Base-by-base conservation (phyloP, 2,329 filamentous ascomycete genomes). In the Ophiostoma populinum region DNA sequence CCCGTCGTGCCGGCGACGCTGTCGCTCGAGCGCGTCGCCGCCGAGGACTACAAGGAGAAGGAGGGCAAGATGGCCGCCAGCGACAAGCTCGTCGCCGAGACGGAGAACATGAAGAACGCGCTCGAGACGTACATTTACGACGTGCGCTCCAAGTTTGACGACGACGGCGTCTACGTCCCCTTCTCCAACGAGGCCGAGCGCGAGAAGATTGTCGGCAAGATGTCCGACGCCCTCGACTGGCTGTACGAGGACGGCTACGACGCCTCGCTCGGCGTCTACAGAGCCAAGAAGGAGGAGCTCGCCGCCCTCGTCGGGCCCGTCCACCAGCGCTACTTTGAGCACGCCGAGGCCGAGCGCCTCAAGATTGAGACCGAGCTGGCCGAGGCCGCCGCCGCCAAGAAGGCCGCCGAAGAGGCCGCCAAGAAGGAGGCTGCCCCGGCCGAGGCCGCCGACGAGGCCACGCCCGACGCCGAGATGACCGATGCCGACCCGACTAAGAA, bases 101-200 rank as follows among this genome's bases (percentile, higher is more conserved):
- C 90, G 24, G 90, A 95, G 55, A 85, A 95, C 66, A 92, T 92
- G 75, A 98, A 95, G 82, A 98, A 98, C 65, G 87, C 95, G 62
- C 80, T 98, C 36, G 90, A 98, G 68, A 76, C 82, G 17, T 92
- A 79, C 62, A 94, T 95, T 61, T 98, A 98, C 62, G 86, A 95
- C 51, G 70, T 93, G 54, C 80, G 87, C 49, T 83, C 83, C 61
- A 94, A 94, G 74, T 24, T 37, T 15, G 33, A 35, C 10, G 37
- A 39, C 13, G 32, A 38, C 22, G 39, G 36, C 20, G 13, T 27
- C 20, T 40, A 40, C 32, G 35, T 34, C 19, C 25, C 37, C 30
- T 43, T 45, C 29, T 29, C 41, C 30, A 41, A 32, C 39, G 43
- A 45, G 10, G 34, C 35, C 6, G 43, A 45, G 37, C 42, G 42